Evolutionary conservation across 2,329 filamentous ascomycete genomes (phyloP), one percentile per base, ranked within the genome.

Genomic region (Claviceps pusilla): DNA sequence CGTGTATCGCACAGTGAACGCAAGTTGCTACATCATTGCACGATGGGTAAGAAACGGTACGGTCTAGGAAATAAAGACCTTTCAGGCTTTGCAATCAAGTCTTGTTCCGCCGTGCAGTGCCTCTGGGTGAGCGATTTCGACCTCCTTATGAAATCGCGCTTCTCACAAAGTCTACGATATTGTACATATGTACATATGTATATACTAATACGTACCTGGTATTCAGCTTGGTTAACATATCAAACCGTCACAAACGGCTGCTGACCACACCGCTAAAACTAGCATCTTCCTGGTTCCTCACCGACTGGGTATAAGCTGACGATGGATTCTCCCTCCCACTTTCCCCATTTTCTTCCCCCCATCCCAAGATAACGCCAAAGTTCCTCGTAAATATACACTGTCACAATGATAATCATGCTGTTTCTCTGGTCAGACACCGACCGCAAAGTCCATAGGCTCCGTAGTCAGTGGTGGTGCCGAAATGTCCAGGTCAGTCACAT

Each of bases 401-500:
- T 24, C 19, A 11, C n/a, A 52, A 31, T 29, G 28, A 19, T 42
- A 28, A 24, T 28, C 24, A 37, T 48, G 31, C 45, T 33, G 35
- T 10, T 37, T 37, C 35, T 24, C 1, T 37, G 9, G 10, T 52
- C 54, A 55, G 31, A 48, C 43, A 31, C 52, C 51, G 33, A 59
- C 48, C 10, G 55, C 53, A 56, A 61, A 57, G 51, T 67, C 65
- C 66, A 67, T 65, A 55, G 64, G 60, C 47, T 68, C 65, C 31
- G 60, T 57, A 45, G 62, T 59, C 47, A 65, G 58, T 31, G 58
- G 60, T 50, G 42, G 42, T 11, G 42, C 14, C 19, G 65, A 54
- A 39, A 63, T 66, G 50, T 69, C 66, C 60, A 68, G 55, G 53
- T 64, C 66, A 45, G 69, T 68, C 45, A 74, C 70, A n/a, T 77